phyloP scores from a whole-genome alignment of 345 rosid genomes.

The Zanthoxylum bungeanum region DNA sequence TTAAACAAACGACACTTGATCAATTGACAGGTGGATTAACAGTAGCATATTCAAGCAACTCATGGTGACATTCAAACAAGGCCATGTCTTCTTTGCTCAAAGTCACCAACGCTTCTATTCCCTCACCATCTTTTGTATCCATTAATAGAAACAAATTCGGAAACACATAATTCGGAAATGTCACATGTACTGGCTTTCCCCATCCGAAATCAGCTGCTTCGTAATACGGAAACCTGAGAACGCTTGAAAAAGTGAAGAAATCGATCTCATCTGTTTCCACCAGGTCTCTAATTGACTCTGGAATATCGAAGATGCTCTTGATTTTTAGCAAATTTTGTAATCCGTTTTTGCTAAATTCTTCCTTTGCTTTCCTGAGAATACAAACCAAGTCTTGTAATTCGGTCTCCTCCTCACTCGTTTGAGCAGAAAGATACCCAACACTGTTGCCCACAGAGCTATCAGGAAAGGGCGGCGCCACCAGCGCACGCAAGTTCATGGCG shows the following conservation, averaged over 20 bases:
- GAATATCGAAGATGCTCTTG: background rate
- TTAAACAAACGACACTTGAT: background rate
- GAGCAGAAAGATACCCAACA: slow-evolving; percentile 20
- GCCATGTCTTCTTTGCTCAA: slow-evolving; percentile 25
- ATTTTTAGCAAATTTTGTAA: background rate
- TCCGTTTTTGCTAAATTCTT: slow-evolving; percentile 20
- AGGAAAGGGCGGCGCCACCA: background rate
- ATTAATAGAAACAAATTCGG: background rate
- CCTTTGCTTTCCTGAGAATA: slow-evolving; percentile 20
- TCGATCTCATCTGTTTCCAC: slow-evolving; percentile 16
- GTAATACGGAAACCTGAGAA: slow-evolving; percentile 19
- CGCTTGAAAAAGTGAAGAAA: slow-evolving; percentile 19
- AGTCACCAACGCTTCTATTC: slow-evolving; percentile 12
- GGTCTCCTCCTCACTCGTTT: slow-evolving; percentile 18
- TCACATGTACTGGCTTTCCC: slow-evolving; percentile 36
- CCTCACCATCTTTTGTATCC: slow-evolving; percentile 22
- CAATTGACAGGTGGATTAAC: slow-evolving; percentile 3
- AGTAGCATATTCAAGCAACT: slow-evolving; percentile 20
- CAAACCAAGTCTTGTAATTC: slow-evolving; percentile 25
- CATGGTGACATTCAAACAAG: slow-evolving; percentile 14
- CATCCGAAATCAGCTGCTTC: slow-evolving; percentile 35
- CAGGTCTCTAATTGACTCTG: slow-evolving; percentile 13
- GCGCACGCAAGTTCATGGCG: slow-evolving; percentile 8
- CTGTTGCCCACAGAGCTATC: slow-evolving; percentile 8
- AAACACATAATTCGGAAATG: background rate